phyloP scores from a whole-genome alignment of 495 filamentous ascomycete species.

The Aspergillus saccharolyticus region DNA sequence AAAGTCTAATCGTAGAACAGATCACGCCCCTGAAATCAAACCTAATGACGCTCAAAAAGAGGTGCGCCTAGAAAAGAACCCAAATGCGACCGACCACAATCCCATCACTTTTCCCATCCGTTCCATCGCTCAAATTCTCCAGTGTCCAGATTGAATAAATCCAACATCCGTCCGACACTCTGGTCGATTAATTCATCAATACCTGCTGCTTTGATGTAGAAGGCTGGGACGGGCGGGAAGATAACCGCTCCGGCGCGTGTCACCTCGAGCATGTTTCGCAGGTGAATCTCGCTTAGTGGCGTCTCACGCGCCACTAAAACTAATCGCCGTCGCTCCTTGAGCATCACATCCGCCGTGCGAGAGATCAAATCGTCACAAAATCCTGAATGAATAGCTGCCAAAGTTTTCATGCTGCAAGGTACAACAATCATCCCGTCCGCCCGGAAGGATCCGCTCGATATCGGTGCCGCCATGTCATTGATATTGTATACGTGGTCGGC shows the following conservation, averaged over 20 bases:
- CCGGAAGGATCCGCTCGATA: constrained; percentile 34
- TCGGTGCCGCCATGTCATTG: constrained; percentile 34
- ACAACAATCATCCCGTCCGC: constrained; percentile 39
- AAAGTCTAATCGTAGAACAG: background rate
- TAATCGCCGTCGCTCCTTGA: constrained; percentile 40
- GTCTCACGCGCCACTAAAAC: constrained; percentile 42
- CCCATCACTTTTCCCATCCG: constrained; percentile 28
- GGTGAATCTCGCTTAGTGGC: constrained; percentile 42
- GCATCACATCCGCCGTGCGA: constrained; percentile 41
- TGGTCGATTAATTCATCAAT: constrained; percentile 40
- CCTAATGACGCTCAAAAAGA: background rate
- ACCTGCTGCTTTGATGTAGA: constrained; percentile 31
- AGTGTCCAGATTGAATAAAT: constrained; percentile 42
- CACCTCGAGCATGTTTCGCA: constrained; percentile 41
- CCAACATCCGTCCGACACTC: constrained; percentile 41
- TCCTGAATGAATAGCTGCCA: constrained; percentile 27
- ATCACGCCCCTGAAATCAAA: background rate
- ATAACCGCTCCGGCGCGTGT: constrained; percentile 34
- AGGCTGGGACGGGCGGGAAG: constrained; percentile 42
- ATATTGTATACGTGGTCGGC: constrained; percentile 35
- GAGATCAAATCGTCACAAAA: constrained; percentile 44
- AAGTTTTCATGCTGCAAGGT: constrained; percentile 40
- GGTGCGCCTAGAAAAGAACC: background rate
- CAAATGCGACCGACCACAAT: background rate
- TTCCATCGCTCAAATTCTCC: constrained; percentile 39